These are phyloP conservation scores for Domatiomyces catenatus DNA, from an alignment of 2,329 filamentous ascomycete species.

Conservation along the genomic window DNA sequence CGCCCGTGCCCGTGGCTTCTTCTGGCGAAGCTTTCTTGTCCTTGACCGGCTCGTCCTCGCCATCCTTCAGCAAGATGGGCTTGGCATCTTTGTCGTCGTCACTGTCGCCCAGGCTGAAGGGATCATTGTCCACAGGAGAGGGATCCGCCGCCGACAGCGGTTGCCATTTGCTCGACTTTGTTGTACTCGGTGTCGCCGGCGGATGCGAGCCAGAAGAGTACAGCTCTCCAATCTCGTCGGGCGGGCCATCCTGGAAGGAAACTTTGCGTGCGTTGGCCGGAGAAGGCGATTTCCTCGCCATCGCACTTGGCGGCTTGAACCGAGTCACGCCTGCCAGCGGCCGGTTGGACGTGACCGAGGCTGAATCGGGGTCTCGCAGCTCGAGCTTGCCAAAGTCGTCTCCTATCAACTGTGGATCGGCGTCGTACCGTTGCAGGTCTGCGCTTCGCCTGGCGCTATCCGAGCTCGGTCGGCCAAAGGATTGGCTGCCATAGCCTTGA, in stretches of 20 bases:
- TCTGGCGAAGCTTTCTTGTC: slow-evolving; percentile 48
- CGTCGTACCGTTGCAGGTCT: slow-evolving; percentile 85
- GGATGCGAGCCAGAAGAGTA: slow-evolving; percentile 51
- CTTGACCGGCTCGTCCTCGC: slow-evolving; percentile 36
- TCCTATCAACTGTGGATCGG: slow-evolving; percentile 74
- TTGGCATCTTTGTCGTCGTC: slow-evolving; percentile 79
- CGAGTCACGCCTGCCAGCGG: slow-evolving; percentile 62
- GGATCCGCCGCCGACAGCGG: slow-evolving; percentile 76
- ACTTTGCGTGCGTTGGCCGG: slow-evolving; percentile 35
- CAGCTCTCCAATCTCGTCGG: slow-evolving; percentile 63
- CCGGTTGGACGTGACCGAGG: slow-evolving; percentile 42
- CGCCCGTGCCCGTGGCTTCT: slow-evolving; percentile 24
- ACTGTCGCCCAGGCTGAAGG: slow-evolving; percentile 89
- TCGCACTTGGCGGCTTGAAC: slow-evolving; percentile 41
- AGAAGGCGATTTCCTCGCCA: slow-evolving; percentile 30
- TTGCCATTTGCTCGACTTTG: slow-evolving; percentile 90
- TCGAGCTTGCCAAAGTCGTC: slow-evolving; percentile 68
- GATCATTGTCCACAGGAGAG: slow-evolving; percentile 81
- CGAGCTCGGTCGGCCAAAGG: slow-evolving; percentile 35
- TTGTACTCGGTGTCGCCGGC: slow-evolving; percentile 38
- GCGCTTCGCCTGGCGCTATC: slow-evolving; percentile 59
- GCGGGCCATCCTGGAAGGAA: slow-evolving; percentile 45
- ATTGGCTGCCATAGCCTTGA: slow-evolving; percentile 26
- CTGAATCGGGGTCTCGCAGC: slow-evolving; percentile 46
- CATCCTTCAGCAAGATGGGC: slow-evolving; percentile 43